These are phyloP conservation scores for Rhizopogon sp. DNA, from an alignment of 768 basidiomycete genomes.

Conservation along the genomic window DNA sequence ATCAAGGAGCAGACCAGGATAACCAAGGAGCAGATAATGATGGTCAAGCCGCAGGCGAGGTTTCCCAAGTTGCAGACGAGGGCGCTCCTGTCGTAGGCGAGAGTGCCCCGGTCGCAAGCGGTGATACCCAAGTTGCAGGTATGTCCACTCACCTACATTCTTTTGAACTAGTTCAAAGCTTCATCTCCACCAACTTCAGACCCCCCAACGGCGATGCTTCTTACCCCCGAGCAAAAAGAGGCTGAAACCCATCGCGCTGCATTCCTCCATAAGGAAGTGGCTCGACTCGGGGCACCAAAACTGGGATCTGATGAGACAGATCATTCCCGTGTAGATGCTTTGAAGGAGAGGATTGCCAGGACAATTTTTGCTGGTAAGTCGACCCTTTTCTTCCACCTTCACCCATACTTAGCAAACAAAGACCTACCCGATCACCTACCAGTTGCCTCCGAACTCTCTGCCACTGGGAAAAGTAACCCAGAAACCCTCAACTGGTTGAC, in stretches of 20 bases:
- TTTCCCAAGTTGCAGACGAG: neutral
- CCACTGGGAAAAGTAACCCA: neutral
- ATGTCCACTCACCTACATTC: neutral
- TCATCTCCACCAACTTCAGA: neutral
- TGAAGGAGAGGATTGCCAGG: neutral
- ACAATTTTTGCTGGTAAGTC: neutral
- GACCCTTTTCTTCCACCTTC: neutral
- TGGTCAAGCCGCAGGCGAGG: neutral
- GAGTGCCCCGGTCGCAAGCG: neutral
- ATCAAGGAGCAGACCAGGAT: neutral
- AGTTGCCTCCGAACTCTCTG: neutral
- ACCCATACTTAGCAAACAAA: neutral
- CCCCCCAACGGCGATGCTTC: neutral
- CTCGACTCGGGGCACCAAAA: neutral
- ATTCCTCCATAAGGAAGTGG: neutral
- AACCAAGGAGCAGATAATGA: neutral
- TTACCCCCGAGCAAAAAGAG: neutral
- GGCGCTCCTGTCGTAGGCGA: neutral
- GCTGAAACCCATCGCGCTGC: neutral
- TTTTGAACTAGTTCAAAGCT: neutral
- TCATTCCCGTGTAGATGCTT: neutral
- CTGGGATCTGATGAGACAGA: neutral
- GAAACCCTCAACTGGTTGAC: neutral
- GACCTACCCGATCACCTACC: neutral
- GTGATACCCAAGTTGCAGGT: neutral